Evolutionary conservation across 2,329 filamentous ascomycete genomes (phyloP).

Genomic region (Cadophora sp.): DNA sequence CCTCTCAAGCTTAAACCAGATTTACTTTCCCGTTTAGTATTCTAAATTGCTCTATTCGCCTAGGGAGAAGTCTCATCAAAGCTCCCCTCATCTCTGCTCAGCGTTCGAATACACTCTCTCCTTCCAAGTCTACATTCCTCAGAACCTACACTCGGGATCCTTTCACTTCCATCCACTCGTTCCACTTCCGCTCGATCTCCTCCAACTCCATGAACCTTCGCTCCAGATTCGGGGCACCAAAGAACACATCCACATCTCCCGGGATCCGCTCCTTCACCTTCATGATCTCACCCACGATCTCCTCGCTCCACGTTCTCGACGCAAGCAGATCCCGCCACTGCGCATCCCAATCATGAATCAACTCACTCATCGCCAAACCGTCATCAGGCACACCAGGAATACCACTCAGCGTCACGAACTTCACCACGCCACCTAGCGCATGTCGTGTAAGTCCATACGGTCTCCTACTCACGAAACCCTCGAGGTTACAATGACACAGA

Average conservation of each 20-base stretch:
- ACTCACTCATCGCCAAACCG: neutral
- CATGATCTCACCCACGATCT: neutral
- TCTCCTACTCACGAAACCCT: neutral
- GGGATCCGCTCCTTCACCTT: neutral
- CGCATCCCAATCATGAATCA: neutral
- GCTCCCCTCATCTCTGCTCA: neutral
- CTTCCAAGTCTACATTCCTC: conserved; percentile 4
- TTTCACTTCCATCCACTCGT: neutral
- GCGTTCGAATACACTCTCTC: neutral
- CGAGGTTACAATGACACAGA: neutral
- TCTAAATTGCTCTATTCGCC: too few species aligned
- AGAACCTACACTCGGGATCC: neutral
- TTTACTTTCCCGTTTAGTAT: too few species aligned
- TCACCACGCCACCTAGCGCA: neutral
- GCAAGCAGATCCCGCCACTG: conserved; percentile 5
- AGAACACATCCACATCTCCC: neutral
- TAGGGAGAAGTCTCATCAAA: neutral
- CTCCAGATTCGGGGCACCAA: neutral
- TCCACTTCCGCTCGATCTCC: neutral
- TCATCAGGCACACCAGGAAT: conserved; percentile 1
- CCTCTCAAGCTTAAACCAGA: too few species aligned
- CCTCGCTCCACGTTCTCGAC: neutral
- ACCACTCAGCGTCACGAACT: neutral
- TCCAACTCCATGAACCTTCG: neutral
- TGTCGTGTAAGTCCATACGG: neutral